phyloP scores from a whole-genome alignment of 108 stramenopile genomes.

The Nannochloropsis salina region DNA sequence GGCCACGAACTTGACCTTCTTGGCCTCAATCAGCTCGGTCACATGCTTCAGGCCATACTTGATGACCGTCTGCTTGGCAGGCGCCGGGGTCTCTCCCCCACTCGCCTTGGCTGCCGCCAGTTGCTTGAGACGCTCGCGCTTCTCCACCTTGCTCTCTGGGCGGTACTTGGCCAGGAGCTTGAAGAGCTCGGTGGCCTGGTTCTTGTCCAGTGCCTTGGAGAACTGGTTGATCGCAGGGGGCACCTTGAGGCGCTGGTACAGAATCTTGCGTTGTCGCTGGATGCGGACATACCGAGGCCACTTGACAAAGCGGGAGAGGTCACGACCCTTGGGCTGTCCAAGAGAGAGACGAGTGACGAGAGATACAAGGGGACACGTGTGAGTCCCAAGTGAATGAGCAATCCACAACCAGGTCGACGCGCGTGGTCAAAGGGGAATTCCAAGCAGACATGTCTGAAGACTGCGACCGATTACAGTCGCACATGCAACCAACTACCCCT shows the following conservation, averaged over 20 bases:
- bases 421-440: not conserved
- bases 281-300: constrained; percentile 97
- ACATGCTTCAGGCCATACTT: constrained; percentile 99
- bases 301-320: constrained; percentile 91
- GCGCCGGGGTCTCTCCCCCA: constrained; percentile 61
- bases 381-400: not conserved
- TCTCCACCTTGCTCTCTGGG: constrained; percentile 90
- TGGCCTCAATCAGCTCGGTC: constrained; percentile 93
- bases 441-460: not conserved
- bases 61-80: constrained; percentile 61
- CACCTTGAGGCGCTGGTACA: constrained; percentile 96
- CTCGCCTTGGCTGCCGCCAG: constrained; percentile 81
- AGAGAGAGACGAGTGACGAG: not conserved
- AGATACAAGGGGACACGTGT: not conserved
- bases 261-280: constrained; percentile 96
- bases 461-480: not conserved
- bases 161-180: constrained; percentile 96
- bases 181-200: constrained; percentile 93
- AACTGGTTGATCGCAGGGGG: constrained; percentile 98
- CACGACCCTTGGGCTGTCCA: constrained; percentile 70
- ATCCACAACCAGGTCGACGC: not conserved
- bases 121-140: constrained; percentile 92
- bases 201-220: constrained; percentile 90
- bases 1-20: constrained; percentile 94
- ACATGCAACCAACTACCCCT: not conserved